Base-by-base conservation (phyloP, 2,329 filamentous ascomycete species). In the Beauveria varroae region DNA sequence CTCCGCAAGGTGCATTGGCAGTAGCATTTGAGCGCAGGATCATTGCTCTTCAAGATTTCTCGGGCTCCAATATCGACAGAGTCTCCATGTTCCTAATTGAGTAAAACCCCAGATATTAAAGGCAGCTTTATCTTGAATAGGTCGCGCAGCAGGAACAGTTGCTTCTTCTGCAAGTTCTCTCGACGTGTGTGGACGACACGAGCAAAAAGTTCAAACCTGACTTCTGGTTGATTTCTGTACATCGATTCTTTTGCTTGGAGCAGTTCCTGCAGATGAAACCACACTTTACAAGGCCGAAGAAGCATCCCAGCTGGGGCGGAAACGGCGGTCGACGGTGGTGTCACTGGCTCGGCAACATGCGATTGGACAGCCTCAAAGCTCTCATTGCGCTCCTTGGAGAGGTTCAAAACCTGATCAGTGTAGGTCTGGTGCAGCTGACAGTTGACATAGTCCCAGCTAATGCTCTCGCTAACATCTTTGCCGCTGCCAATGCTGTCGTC, bases 101-200 rank as follows among this genome's bases (percentile, higher is more conserved):
- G 26, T 18, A 74, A 67, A 10, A 66, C 61, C 14, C 72, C 73
- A n/a, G 66, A 67, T 6, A 74, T 47, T 58, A 81, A 82, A 0
- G 85, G 86, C 5, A 80, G 79, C 12, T 76, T 77, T 22, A 84
- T 78, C 63, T 84, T 82, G 65, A 85, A 86, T 0, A 90, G 70
- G 66, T 89, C 86, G 44, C 77, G 76, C 55, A 90, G 82, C n/a
- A 83, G 78, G 64, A 90, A 88, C 60, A 83, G 76, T 67, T 90
- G 86, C 64, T 79, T 83, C 22, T 69, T 74, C 8, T 68, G 66
- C 7, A 74, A 70, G 14, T 73, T 71, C 61, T 86, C 82, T 0
- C 86, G 80, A 59, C 75, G 79, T 0, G 86, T 88, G 57, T 77
- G 78, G 1, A 75, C 75, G 2, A 89, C 81, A 28, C 83, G 78